Conservation (phyloP, 371 early-diverging fungal genomes). For the Batrachochytrium dendrobatidis region DNA sequence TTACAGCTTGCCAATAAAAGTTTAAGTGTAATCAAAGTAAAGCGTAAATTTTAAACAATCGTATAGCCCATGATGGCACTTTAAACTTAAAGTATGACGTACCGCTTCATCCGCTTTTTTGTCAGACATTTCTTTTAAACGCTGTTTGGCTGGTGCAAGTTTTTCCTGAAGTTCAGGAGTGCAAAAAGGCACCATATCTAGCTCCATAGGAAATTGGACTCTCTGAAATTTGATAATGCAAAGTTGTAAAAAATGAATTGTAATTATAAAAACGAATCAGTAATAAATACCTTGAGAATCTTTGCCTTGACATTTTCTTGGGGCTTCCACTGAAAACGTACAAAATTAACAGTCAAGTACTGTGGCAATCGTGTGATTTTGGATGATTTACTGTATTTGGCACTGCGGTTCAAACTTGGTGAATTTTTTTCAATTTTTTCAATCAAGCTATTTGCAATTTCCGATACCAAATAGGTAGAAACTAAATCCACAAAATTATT, state of each 20-base stretch:
- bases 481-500: constrained; percentile 19
- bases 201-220: constrained; percentile 88
- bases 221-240: constrained; percentile 26
- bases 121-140: constrained; percentile 69
- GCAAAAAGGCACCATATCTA: constrained; percentile 80
- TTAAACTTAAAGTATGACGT: neutral
- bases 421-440: constrained; percentile 88
- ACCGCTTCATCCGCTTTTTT: constrained; percentile 47
- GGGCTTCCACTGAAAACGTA: constrained; percentile 94
- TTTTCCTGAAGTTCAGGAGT: constrained; percentile 77
- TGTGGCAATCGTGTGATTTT: constrained; percentile 76
- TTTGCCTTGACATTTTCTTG: constrained; percentile 81
- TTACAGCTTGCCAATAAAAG: too few relatives aligned
- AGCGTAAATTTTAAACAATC: neutral
- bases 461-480: constrained; percentile 53
- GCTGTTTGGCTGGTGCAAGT: constrained; percentile 61
- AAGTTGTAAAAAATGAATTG: neutral
- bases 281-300: constrained; percentile 54
- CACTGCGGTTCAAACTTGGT: constrained; percentile 64
- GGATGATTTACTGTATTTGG: constrained; percentile 68
- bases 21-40: neutral
- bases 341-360: constrained; percentile 85
- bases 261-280: neutral
- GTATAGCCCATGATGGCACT: too few relatives aligned
- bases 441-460: constrained; percentile 22